Evolutionary conservation across 768 basidiomycete species (phyloP), one percentile per base, ranked within the genome.

Genomic region (Artomyces pyxidatus): DNA sequence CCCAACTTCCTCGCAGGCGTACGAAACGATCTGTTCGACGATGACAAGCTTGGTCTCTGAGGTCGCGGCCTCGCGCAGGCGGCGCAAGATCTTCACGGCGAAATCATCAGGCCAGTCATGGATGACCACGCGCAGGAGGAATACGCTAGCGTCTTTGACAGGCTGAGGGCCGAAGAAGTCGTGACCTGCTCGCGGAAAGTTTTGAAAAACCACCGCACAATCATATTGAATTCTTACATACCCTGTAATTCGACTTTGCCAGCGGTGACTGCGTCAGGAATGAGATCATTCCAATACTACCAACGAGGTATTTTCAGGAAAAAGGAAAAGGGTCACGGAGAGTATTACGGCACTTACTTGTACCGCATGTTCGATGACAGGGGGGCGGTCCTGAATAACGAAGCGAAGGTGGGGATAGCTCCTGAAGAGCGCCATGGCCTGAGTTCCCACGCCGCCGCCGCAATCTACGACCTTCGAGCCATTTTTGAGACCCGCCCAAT

Each of bases 91-190:
- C 45, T 52, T 60, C 25, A 55, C 16, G 39, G 43, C 47, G 43
- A 64, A 62, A 5, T 60, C 51, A 48, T 67, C 67, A 1, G 67
- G 46, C 66, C 66, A 67, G 48, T 67, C 63, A 48, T 68, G 66
- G 16, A 61, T 30, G 40, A 67, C 57, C 26, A 32, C 45, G 19
- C 59, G 50, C n/a, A n/a, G n/a, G 40, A 73, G 51, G 56, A 68
- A 74, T 3, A 73, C 65, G 1, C 61, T 57, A 3, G 68, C 67
- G 22, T 68, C 57, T 14, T 53, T 58, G 30, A 65, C 48, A 1
- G 69, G 67, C 54, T 72, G 70, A 23, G 22, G n/a, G n/a, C n/a
- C 51, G 45, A 72, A 68, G 56, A 72, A 71, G 47, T 63, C 56
- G 42, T 59, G 68, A 48, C 23, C 58, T 71, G n/a, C n/a, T n/a